Evolutionary conservation across 352 stramenopile genomes (phyloP), one percentile per base, ranked within the genome.

Genomic region (Phytophthora pistaciae): DNA sequence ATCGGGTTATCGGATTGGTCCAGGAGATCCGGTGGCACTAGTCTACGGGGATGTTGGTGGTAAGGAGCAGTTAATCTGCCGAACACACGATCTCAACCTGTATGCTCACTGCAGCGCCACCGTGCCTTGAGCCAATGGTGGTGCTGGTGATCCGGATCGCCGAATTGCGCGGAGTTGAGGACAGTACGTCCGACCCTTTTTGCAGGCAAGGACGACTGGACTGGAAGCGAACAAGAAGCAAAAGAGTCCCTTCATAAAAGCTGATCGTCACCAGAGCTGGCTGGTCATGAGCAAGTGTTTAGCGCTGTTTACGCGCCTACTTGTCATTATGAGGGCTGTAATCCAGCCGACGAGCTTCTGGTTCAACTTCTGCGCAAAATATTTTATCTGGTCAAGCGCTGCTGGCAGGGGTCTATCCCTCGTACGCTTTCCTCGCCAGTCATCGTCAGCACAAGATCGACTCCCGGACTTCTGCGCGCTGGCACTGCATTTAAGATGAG

Each of bases 51-150:
- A 21, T 62, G 14, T 36, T 20, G 63, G 60, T 67, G 60, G 60
- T 68, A 68, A 61, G 50, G 38, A 53, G 14, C 50, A 20, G 36
- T 67, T 67, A 56, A 53, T 60, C 48, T 16, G 20, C 48, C 9
- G 36, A 27, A 58, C 31, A 27, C 7, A 57, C 21, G 20, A 20
- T 27, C 25, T 27, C 25, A n/a, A n/a, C n/a, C 25, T 48, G 25
- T 56, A 7, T 55, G 5, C 21, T 54, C 59, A 16, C 21, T 49
- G 40, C 40, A 21, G 31, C 8, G 10, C 40, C 60, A 16, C 23
- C 46, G 16, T 60, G 60, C 25, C 60, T 68, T 21, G 50, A 46
- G 18, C 60, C 50, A 68, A 68, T 68, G 60, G 14, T 25, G 23
- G 49, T 9, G 46, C 11, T 7, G 5, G 23, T 25, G 38, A 50